Evolutionary conservation across 148 eudicot genomes (phyloP).

Genomic region (Vaccinium vitisidaea): DNA sequence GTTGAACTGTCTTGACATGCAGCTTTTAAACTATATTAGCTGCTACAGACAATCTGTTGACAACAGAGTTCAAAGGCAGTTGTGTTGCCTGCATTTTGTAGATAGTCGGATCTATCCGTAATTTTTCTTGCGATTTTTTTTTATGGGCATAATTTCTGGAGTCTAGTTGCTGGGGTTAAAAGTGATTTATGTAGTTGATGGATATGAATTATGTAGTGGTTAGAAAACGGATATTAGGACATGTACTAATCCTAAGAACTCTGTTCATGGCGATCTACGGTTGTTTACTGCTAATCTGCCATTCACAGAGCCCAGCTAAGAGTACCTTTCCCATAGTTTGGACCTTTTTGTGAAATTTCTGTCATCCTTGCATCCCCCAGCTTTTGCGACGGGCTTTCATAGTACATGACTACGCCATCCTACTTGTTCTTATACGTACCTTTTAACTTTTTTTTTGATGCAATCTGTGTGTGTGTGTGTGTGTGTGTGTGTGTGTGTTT

Average conservation of each 20-base stretch:
- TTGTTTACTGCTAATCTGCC: not conserved
- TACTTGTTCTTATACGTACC: not conserved
- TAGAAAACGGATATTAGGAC: not conserved
- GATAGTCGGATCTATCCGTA: not conserved
- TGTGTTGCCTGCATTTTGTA: not conserved
- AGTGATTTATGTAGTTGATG: too few species aligned
- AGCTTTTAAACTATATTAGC: not conserved
- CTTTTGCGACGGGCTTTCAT: not conserved
- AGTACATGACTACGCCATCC: not conserved
- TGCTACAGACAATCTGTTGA: conserved; percentile 3
- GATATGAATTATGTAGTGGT: not conserved
- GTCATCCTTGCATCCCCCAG: not conserved
- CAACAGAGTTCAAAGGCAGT: not conserved
- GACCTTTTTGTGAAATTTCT: not conserved
- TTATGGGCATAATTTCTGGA: not conserved
- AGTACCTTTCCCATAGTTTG: not conserved
- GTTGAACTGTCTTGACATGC: not conserved
- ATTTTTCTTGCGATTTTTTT: not conserved
- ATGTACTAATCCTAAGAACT: not conserved
- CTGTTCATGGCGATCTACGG: not conserved
- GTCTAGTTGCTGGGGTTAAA: not conserved
- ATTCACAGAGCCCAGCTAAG: not conserved
- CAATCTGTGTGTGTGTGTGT: too few species aligned
- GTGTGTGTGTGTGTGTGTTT: not conserved
- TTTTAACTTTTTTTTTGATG: not conserved